These are phyloP conservation scores for Kalmanozyma brasiliensis DNA, from an alignment of 1,284 basidiomycete genomes.

Conservation along the genomic window DNA sequence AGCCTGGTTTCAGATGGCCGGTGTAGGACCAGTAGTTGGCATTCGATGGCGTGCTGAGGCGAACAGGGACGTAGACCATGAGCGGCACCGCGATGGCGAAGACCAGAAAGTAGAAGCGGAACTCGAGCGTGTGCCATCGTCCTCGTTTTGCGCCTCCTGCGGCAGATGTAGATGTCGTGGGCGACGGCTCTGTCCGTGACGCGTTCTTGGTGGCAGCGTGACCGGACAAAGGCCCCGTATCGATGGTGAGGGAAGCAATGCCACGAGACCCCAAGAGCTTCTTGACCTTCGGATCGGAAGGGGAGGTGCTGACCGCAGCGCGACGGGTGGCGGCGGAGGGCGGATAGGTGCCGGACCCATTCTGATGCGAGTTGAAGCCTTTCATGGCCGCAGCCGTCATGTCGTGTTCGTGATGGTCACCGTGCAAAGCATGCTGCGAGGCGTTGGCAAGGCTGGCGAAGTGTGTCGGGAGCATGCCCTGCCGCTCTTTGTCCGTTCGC, in stretches of 20 bases:
- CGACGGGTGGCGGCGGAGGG: background rate
- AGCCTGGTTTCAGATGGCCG: conserved; percentile 73
- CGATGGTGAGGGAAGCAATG: conserved; percentile 47
- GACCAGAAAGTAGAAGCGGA: conserved; percentile 79
- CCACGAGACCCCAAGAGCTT: conserved; percentile 31
- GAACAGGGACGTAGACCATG: conserved; percentile 83
- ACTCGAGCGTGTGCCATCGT: conserved; percentile 85
- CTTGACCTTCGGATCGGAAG: conserved; percentile 14
- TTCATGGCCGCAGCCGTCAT: conserved; percentile 13
- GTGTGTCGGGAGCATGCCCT: conserved; percentile 47
- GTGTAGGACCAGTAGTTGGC: conserved; percentile 79
- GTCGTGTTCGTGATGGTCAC: conserved; percentile 4
- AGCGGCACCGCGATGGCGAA: conserved; percentile 76
- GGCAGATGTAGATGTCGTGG: conserved; percentile 5
- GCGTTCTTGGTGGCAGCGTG: conserved; percentile 3
- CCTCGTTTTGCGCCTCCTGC: conserved; percentile 7
- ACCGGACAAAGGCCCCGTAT: conserved; percentile 28
- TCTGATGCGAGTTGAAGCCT: background rate
- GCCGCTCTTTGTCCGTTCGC: no score
- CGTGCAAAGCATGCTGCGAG: conserved; percentile 19
- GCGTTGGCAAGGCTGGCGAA: conserved; percentile 28
- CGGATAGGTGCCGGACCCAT: conserved; percentile 21
- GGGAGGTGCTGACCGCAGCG: background rate
- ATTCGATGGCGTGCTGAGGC: conserved; percentile 78
- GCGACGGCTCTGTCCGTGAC: background rate